Evolutionary conservation across 352 stramenopile genomes (phyloP).

Genomic region (Phytophthora lateralis): DNA sequence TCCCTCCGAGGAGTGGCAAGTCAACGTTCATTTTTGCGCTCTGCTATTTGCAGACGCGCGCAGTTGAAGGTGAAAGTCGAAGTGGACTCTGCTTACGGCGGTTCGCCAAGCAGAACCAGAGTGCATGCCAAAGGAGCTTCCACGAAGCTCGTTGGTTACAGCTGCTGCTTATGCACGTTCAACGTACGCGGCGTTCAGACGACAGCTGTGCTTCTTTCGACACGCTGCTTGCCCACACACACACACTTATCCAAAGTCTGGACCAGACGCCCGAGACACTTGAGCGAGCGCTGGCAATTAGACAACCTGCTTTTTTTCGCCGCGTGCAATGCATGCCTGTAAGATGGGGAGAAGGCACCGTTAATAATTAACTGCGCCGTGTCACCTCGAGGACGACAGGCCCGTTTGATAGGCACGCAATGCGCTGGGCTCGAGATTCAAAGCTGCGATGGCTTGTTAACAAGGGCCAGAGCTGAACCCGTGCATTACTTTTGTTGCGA

Average conservation of each 20-base stretch:
- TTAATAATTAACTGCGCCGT: neutral
- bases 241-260: neutral
- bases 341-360: slow-evolving; percentile 24
- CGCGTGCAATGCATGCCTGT: slow-evolving; percentile 4
- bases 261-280: slow-evolving; percentile 21
- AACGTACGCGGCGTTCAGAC: slow-evolving; percentile 14
- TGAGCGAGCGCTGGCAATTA: slow-evolving; percentile 7
- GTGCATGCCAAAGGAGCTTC: slow-evolving; percentile 15
- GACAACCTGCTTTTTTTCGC: slow-evolving; percentile 25
- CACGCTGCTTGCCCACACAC: slow-evolving; percentile 8
- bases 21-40: slow-evolving; percentile 7
- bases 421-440: slow-evolving; percentile 21
- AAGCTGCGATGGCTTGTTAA: neutral
- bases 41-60: slow-evolving; percentile 1
- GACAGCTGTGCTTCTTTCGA: slow-evolving; percentile 16
- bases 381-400: slow-evolving; percentile 7
- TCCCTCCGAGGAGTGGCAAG: neutral
- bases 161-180: slow-evolving; percentile 5
- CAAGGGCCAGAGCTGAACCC: neutral
- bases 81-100: slow-evolving; percentile 6
- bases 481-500: slow-evolving; percentile 9
- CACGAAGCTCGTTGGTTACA: slow-evolving; percentile 18
- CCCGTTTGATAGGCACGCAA: slow-evolving; percentile 15
- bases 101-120: slow-evolving; percentile 22
- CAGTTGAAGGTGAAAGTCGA: slow-evolving; percentile 3